Percentiles rank a stretch among this genome's conserved stretches.
phyloP scores from a whole-genome alignment of 139 green algal genomes.

The Coccomyxa sp. region DNA sequence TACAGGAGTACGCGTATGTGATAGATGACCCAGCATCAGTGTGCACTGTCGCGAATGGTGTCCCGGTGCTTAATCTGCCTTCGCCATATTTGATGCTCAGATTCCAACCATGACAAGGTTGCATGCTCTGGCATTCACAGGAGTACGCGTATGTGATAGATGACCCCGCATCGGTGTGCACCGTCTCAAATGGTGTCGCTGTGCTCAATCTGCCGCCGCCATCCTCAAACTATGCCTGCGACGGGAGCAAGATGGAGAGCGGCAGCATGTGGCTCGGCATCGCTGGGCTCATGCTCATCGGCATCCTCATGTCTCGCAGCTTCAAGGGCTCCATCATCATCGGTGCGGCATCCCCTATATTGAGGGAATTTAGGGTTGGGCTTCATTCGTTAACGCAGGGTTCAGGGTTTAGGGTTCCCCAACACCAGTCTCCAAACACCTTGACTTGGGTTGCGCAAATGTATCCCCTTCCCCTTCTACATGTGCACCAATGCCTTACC shows the following conservation, averaged over 20 bases:
- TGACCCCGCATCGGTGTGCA: not conserved
- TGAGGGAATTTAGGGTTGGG: too few relatives aligned
- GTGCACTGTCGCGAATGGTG: not conserved
- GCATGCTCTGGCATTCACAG: not conserved
- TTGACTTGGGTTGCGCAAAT: too few relatives aligned
- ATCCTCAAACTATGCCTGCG: slow-evolving; percentile 11
- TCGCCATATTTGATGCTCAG: too few relatives aligned
- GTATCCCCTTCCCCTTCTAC: too few relatives aligned
- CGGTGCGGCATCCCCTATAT: not conserved
- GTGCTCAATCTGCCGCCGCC: not conserved
- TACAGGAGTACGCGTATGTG: not conserved
- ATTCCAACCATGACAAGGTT: too few relatives aligned
- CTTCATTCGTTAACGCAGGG: too few relatives aligned
- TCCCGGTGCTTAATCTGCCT: not conserved
- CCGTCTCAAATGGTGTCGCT: not conserved
- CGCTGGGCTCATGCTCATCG: slow-evolving; percentile 59
- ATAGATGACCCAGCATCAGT: not conserved
- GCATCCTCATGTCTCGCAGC: slow-evolving; percentile 51
- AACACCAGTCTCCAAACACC: too few relatives aligned
- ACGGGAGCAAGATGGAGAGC: slow-evolving; percentile 8
- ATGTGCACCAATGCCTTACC: too few relatives aligned
- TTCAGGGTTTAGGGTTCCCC: too few relatives aligned
- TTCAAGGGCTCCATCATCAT: slow-evolving; percentile 31
- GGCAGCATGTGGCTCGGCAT: slow-evolving; percentile 72
- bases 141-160: not conserved